Evolutionary conservation across 495 filamentous ascomycete genomes (phyloP).

Genomic region (Neurospora sp.): DNA sequence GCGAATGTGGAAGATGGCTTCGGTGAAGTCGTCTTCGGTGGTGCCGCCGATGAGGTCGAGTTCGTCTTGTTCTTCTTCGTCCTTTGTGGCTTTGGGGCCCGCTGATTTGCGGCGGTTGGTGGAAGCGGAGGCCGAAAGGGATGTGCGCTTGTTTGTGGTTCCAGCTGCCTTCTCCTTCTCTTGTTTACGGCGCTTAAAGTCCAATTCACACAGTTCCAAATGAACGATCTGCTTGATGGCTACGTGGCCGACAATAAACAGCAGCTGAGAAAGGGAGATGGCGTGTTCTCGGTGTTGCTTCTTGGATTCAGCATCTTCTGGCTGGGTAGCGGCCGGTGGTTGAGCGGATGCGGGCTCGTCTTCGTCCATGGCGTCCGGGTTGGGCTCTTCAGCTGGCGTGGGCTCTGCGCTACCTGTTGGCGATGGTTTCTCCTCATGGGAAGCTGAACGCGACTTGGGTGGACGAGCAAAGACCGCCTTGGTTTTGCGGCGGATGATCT

Average conservation of each 20-base stretch:
- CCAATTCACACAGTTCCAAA: constrained; percentile 89
- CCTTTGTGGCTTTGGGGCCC: constrained; percentile 28
- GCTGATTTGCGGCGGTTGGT: neutral
- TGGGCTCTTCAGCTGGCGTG: constrained; percentile 8
- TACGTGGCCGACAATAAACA: constrained; percentile 94
- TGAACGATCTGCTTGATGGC: constrained; percentile 99
- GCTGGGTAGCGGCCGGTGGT: constrained; percentile 19
- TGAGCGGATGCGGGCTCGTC: constrained; percentile 16
- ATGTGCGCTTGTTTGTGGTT: constrained; percentile 22
- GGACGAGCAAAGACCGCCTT: constrained; percentile 58
- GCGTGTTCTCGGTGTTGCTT: constrained; percentile 50
- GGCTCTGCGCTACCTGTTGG: neutral
- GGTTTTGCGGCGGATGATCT: constrained; percentile 81
- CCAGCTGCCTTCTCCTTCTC: constrained; percentile 74
- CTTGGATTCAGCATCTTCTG: constrained; percentile 16
- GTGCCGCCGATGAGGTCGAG: constrained; percentile 95
- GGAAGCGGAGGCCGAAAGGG: constrained; percentile 16
- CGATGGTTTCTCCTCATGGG: constrained; percentile 27
- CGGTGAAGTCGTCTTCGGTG: constrained; percentile 96
- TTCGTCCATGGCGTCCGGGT: constrained; percentile 13
- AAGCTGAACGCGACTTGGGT: constrained; percentile 27
- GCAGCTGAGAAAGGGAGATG: constrained; percentile 73
- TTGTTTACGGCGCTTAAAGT: constrained; percentile 93
- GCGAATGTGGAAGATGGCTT: constrained; percentile 88
- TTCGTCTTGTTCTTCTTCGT: constrained; percentile 64